phyloP scores from a whole-genome alignment of 108 stramenopile species.

The Nitzschia sp. region DNA sequence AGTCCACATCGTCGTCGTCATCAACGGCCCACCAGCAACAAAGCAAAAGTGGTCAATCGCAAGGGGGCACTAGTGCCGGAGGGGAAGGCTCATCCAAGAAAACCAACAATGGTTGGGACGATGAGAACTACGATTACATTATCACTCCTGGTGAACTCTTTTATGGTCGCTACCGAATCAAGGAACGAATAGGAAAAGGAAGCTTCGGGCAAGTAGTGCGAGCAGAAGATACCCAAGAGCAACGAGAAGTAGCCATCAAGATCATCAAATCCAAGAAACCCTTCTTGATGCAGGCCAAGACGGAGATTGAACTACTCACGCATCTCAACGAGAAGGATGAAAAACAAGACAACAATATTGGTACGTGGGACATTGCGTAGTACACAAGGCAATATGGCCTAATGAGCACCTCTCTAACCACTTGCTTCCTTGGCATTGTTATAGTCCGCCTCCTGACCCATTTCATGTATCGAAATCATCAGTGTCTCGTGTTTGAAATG shows the following conservation, averaged over 20 bases:
- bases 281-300: slow-evolving; percentile 94
- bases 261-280: slow-evolving; percentile 97
- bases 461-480: slow-evolving; percentile 93
- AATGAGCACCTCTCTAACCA: neutral
- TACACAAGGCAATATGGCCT: neutral
- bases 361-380: too few species aligned
- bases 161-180: slow-evolving; percentile 81
- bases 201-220: slow-evolving; percentile 95
- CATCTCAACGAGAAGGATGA: slow-evolving; percentile 71
- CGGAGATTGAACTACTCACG: slow-evolving; percentile 91
- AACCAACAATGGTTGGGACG: slow-evolving; percentile 94
- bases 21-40: slow-evolving; percentile 12
- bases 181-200: slow-evolving; percentile 96
- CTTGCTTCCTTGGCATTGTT: neutral
- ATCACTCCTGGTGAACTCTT: slow-evolving; percentile 81
- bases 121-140: slow-evolving; percentile 97
- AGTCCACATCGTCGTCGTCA: neutral
- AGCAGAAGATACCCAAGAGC: slow-evolving; percentile 68
- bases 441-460: slow-evolving; percentile 86
- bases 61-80: slow-evolving; percentile 5
- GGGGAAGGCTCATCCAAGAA: slow-evolving; percentile 33
- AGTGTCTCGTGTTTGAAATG: slow-evolving; percentile 97
- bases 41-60: slow-evolving; percentile 8
- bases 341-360: slow-evolving; percentile 84
- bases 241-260: slow-evolving; percentile 93